Percentiles rank a stretch among this genome's conserved stretches.
Conservation (phyloP, 2,329 filamentous ascomycete species). For the Calonectria leucothoes region DNA sequence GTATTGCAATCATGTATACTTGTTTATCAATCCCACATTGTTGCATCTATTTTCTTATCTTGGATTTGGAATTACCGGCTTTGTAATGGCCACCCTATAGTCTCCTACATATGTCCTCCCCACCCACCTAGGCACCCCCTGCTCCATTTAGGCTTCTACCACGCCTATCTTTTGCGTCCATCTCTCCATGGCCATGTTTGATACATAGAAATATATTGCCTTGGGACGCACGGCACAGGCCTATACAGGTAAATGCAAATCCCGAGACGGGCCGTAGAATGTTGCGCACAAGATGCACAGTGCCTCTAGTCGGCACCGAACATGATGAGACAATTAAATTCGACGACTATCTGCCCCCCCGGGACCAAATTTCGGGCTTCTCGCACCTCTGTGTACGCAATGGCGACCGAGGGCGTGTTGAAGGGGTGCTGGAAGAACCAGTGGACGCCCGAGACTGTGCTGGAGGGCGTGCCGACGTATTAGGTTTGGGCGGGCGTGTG, state of each 20-base stretch:
- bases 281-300: neutral
- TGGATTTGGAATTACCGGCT: neutral
- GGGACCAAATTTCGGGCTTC: neutral
- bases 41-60: neutral
- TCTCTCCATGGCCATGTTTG: neutral
- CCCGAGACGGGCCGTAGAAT: neutral
- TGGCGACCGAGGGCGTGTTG: too few species aligned
- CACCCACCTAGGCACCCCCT: neutral
- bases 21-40: neutral
- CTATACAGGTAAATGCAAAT: neutral
- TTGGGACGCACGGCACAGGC: neutral
- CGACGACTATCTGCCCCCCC: neutral
- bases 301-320: neutral
- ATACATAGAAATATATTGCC: too few species aligned
- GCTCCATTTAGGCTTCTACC: neutral
- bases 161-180: neutral
- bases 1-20: neutral
- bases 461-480: too few species aligned
- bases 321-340: neutral
- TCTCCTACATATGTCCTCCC: neutral
- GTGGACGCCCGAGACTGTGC: too few species aligned
- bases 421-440: too few species aligned
- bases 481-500: too few species aligned
- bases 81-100: neutral
- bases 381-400: too few species aligned